A percentile compares a stretch with the other conserved stretches of the same genome.
phyloP scores from a whole-genome alignment of 306 rosid species.

The Glycine latifolia region DNA sequence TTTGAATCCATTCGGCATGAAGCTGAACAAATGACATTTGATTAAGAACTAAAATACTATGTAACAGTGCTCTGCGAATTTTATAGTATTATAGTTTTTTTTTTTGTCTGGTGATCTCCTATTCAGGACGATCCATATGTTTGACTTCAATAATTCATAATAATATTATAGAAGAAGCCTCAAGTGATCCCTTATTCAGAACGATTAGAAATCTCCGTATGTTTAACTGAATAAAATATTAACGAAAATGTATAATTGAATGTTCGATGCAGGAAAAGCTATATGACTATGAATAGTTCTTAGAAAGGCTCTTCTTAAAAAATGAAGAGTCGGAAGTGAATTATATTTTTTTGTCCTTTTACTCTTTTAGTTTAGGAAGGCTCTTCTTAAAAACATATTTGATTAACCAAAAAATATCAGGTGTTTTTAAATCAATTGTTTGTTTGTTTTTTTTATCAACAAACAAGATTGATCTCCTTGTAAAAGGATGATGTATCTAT shows the following conservation, averaged over 20 bases:
- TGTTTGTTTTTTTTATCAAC: too few species aligned
- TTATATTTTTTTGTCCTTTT: too few species aligned
- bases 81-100: slow-evolving; percentile 1
- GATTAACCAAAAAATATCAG: too few species aligned
- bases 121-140: neutral
- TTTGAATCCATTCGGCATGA: slow-evolving; percentile 64
- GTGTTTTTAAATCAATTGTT: too few species aligned
- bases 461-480: too few species aligned
- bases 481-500: too few species aligned
- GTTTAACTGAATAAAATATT: neutral
- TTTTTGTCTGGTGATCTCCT: neutral
- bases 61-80: neutral
- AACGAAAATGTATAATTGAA: neutral
- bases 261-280: neutral
- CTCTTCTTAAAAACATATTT: too few species aligned
- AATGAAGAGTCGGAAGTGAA: too few species aligned
- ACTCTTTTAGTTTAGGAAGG: too few species aligned
- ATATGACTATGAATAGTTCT: too few species aligned
- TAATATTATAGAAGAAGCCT: neutral
- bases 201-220: neutral
- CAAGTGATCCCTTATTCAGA: neutral
- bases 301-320: too few species aligned
- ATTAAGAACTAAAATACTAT: slow-evolving; percentile 29
- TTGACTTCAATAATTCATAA: neutral
- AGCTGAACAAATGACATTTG: slow-evolving; percentile 62